Conservation (phyloP, 345 rosid species). For the Eucalyptus viminalis region DNA sequence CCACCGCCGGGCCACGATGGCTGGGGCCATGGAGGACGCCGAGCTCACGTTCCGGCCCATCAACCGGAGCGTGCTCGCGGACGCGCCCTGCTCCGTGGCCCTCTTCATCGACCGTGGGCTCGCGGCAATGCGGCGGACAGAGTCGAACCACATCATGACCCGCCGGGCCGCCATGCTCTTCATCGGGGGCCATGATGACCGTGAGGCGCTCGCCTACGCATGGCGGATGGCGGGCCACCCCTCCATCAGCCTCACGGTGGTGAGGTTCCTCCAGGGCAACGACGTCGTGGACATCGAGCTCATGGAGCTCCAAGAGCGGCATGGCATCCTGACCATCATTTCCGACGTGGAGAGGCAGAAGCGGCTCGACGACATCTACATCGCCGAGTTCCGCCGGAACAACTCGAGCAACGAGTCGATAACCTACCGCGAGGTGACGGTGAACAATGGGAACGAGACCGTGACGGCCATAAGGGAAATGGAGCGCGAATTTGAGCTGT, state of each 20-base stretch:
- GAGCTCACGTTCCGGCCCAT: conserved; percentile 1
- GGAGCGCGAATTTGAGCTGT: not conserved
- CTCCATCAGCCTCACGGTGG: not conserved
- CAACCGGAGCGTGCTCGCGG: conserved; percentile 2
- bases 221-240: conserved; percentile 16
- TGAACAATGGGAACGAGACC: conserved; percentile 14
- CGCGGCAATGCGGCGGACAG: not conserved
- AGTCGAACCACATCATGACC: not conserved
- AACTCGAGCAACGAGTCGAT: not conserved
- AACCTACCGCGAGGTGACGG: conserved; percentile 7
- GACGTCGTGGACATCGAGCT: not conserved
- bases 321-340: not conserved
- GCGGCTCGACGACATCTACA: conserved; percentile 4
- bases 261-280: conserved; percentile 7
- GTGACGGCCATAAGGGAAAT: not conserved
- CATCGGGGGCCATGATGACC: conserved; percentile 32
- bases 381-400: conserved; percentile 17
- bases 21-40: conserved; percentile 1
- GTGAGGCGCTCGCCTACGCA: conserved; percentile 19
- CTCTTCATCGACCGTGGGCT: conserved; percentile 18
- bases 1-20: not conserved
- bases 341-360: not conserved
- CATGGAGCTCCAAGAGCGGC: not conserved
- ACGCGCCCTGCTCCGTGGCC: conserved; percentile 17
- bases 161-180: conserved; percentile 8